Base-by-base conservation (phyloP, 2,329 filamentous ascomycete species). In the Fusarium sp. region DNA sequence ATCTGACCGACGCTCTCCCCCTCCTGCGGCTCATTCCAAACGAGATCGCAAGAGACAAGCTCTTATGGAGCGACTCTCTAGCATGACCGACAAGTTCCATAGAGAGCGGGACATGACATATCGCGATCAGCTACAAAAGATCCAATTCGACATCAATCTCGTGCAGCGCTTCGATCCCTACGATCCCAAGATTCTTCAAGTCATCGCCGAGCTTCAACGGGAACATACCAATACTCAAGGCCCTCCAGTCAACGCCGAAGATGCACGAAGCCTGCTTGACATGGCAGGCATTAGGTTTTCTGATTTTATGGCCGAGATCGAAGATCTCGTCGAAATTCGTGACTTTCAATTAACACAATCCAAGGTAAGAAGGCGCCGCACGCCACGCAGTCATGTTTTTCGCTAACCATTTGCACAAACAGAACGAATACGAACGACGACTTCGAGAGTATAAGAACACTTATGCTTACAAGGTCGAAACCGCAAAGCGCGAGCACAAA, bases 111-210 rank as follows among this genome's bases (percentile, higher is more conserved):
- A 97, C 79, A 85, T 88, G 68, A 90, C 94, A 75, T 98, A 97
- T 80, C 90, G 95, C 68, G 92, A 96, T 72, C 94, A 98, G 81
- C 87, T 98, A 4, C 91, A 96, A 76, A 93, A 93, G 72, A 89
- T 98, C n/a, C 95, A 98, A 81, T 90, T 93, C 71, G 95, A 97
- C 80, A 94, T 95, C 82, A 93, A 89, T 63, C 87, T 97, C 47
- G 93, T 97, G 72, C 90, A 94, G 79, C 90, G 92, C 73, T 92
- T 96, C 55, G 92, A 97, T 76, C 92, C 93, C 1, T 97, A 97
- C 79, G 85, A 87, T 55, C 85, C 90, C 66, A 88, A 89, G 65
- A 89, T 93, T 51, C 85, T 97, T 49, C 91, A 94, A 68, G 88
- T 92, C 60, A 89, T 94, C 68, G 85, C 87, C 54, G 88, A 90